Conservation (phyloP, 2,329 filamentous ascomycete species). For the Pseudocercospora eumusae region DNA sequence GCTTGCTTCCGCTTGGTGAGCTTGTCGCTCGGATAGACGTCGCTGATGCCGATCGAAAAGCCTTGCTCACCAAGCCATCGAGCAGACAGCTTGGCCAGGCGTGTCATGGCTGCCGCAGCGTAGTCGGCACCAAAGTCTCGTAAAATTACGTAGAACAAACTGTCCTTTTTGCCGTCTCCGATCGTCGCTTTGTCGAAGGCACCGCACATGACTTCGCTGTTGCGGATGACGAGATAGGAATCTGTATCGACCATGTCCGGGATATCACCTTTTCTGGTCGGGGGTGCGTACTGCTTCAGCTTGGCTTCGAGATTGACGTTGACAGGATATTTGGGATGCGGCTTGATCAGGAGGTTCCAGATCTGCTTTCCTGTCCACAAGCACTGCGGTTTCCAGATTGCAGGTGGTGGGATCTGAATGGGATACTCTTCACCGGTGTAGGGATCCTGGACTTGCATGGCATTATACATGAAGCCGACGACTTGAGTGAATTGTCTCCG, state of each 20-base stretch:
- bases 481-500: slow-evolving; percentile 85
- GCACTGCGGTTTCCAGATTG: slow-evolving; percentile 79
- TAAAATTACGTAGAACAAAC: slow-evolving; percentile 93
- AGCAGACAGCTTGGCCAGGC: slow-evolving; percentile 85
- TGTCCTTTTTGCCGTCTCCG: slow-evolving; percentile 96
- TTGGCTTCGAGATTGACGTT: slow-evolving; percentile 91
- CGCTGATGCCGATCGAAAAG: slow-evolving; percentile 93
- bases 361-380: slow-evolving; percentile 98
- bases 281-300: slow-evolving; percentile 75
- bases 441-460: slow-evolving; percentile 55
- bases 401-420: slow-evolving; percentile 82
- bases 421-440: slow-evolving; percentile 55
- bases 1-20: slow-evolving; percentile 72
- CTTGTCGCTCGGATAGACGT: slow-evolving; percentile 79
- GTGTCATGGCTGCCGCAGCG: slow-evolving; percentile 89
- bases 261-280: slow-evolving; percentile 60
- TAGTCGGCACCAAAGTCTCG: slow-evolving; percentile 90
- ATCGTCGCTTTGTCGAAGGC: slow-evolving; percentile 97
- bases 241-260: slow-evolving; percentile 76
- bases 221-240: slow-evolving; percentile 87
- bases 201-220: slow-evolving; percentile 96
- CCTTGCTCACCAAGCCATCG: slow-evolving; percentile 85
- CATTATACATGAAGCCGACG: slow-evolving; percentile 91
- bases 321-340: slow-evolving; percentile 79
- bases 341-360: slow-evolving; percentile 87